phyloP scores from a whole-genome alignment of 2,329 filamentous ascomycete species.

The Ascochyta clinopodiicola region DNA sequence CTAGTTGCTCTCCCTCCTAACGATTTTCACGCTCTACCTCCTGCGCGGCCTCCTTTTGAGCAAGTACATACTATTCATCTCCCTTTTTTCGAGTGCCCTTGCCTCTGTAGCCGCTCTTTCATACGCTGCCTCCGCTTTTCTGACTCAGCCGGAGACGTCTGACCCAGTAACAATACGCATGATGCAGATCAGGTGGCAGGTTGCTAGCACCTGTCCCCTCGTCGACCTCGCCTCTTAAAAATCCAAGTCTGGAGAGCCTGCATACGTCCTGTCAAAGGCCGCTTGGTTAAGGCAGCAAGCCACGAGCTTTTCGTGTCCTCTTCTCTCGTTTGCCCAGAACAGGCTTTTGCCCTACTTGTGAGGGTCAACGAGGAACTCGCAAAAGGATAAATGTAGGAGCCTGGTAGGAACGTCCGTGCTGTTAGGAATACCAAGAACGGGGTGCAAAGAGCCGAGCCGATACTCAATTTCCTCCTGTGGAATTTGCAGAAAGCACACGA shows the following conservation, averaged over 20 bases:
- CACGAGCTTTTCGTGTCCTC: slow-evolving; percentile 42
- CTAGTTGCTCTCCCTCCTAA: too few relatives aligned
- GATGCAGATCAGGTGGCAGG: slow-evolving; percentile 33
- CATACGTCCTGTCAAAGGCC: slow-evolving; percentile 50
- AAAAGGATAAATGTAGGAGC: slow-evolving; percentile 37
- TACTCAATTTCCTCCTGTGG: slow-evolving; percentile 24
- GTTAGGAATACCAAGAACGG: slow-evolving; percentile 32
- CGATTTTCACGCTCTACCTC: too few relatives aligned
- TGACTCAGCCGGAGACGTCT: slow-evolving; percentile 25
- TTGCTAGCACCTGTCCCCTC: slow-evolving; percentile 11
- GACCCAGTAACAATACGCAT: slow-evolving; percentile 50
- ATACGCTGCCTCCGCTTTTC: too few relatives aligned
- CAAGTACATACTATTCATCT: too few relatives aligned
- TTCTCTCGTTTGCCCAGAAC: slow-evolving; percentile 48
- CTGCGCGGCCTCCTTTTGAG: too few relatives aligned
- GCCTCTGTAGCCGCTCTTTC: too few relatives aligned
- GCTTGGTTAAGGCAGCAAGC: slow-evolving; percentile 41
- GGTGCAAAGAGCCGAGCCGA: slow-evolving; percentile 37
- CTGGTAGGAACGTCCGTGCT: slow-evolving; percentile 37
- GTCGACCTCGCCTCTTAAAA: slow-evolving; percentile 16
- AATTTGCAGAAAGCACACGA: slow-evolving; percentile 22
- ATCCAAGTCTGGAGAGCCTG: slow-evolving; percentile 11
- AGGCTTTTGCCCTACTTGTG: slow-evolving; percentile 26
- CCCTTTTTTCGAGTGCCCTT: too few relatives aligned
- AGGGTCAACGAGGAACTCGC: slow-evolving; percentile 33